Evolutionary conservation across 2,329 filamentous ascomycete species (phyloP), one percentile per base, ranked within the genome.

Genomic region (Phoma sp.): DNA sequence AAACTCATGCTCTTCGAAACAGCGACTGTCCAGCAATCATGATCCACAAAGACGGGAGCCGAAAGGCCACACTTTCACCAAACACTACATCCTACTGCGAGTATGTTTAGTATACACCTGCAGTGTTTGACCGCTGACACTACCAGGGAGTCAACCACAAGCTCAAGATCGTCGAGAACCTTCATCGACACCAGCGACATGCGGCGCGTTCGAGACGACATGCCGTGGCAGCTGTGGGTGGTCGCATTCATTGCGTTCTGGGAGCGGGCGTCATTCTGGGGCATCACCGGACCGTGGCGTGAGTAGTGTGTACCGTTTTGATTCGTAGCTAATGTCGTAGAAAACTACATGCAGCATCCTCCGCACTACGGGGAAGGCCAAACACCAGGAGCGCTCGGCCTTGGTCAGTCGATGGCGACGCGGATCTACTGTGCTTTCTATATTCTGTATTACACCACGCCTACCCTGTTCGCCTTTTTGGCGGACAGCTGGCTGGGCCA

Each of bases 401-500:
- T 75, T 0, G 73, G 73, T 4, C 71, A 75, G 48, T 58, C 62
- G 6, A 69, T 57, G 21, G 84, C 84, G 4, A 84, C 83, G 3
- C 81, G 78, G 22, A 76, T 87, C 9, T 81, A 81, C 55, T 78
- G 82, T 40, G 84, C 82, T 58, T 86, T 87, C 65, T 81, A 82
- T 62, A 82, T 84, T 64, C 81, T 81, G 61, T 74, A 74, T 15
- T 82, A 79, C 55, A 58, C 76, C 2, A 66, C 69, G 2, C 74
- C 77, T 0, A 52, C 77, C 4, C 37, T 68, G 4, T 70, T 75
- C 32, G 75, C 76, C 4, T 59, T 76, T 35, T 1, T 79, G 6
- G 71, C 75, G 6, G 78, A 79, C 55, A 69, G 64, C n/a, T 73
- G 64, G 45, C 60, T 78, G 12, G 77, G 77, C 13, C 69, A 76